Evolutionary conservation across 2,329 filamentous ascomycete genomes (phyloP), one percentile per base, ranked within the genome.

Genomic region (Endothia cerciana): DNA sequence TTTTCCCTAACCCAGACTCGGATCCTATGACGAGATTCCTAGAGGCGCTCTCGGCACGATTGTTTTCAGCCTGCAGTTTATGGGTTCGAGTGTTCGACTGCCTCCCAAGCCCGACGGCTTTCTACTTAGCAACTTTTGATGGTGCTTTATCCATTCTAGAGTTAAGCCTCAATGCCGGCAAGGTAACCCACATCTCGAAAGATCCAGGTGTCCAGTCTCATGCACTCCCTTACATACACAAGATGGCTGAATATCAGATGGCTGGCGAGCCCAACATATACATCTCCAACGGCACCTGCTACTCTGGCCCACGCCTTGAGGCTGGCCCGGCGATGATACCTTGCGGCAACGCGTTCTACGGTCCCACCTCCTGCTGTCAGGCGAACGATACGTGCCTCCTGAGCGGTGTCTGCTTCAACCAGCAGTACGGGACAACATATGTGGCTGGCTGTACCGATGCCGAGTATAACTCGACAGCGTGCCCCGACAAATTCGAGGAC

Each of bases 371-470:
- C 1, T 78, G 76, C 61, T 78, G 76, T 64, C 71, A 73, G 56
- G 68, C 67, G 1, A 73, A 73, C 25, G 76, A 78, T 66, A 72
- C 71, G 45, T 78, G 76, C 67, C 72, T 78, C 15, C 71, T 70
- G 58, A 71, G 70, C 65, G 69, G 72, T 40, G 70, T 68, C 45
- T 73, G 70, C 65, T 77, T 69, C 67, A 64, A 64, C 25, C 2
- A 0, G 3, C 55, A 36, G 1, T 71, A 70, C 11, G 57, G 56
- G 2, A 64, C 73, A 22, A 80, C 77, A 2, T 80, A 80, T 45
- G 70, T 77, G 19, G 73, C 77, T 3, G 78, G 77, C 15, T 79
- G 77, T 68, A 78, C 74, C 30, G 76, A 79, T 49, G 66, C 68
- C 1, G 62, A 68, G 1, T 78, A 78, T 65, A 53, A 68, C 17